Base-by-base conservation (phyloP, 176 grass and related monocot genomes). In the Alopecurus myosuroides region DNA sequence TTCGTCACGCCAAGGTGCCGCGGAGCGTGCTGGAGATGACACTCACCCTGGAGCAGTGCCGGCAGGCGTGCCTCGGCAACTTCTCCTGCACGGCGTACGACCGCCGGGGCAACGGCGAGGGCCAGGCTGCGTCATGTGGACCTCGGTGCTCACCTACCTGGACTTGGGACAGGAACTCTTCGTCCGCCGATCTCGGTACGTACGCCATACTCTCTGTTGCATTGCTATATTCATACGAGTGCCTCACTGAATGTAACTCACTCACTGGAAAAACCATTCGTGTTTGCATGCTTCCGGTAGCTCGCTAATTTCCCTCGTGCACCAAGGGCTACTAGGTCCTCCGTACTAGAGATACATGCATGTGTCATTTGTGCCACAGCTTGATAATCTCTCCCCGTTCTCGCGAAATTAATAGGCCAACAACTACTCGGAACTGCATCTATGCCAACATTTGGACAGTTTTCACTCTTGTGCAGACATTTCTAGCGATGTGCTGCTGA, bases 81-180 rank as follows among this genome's bases (percentile, higher is more conserved):
- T 94, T 89, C 75, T 89, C 89, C 22, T 92, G 92, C 81, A 85
- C 81, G 46, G 89, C 92, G 3, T 94, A 92, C 63, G 89, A 70
- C 28, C 70, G 70, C n/a, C 69, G 73, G 20, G 77, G 40, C 51
- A 46, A 20, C 4, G 77, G 79, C 9, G 42, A 9, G 1, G n/a
- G n/a, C n/a, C n/a, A n/a, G 92, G 89, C 0, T 94, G 89, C 81
- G 82, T 94, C 51, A 88, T 81, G 79, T 94, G 92, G 92, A 79
- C 31, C 13, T 26, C 84, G 6, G 89, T 63, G 19, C 78, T 92
- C 73, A 70, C 78, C 23, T 88, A 88, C 81, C 73, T 70, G 25
- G 78, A 83, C 33, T 81, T 86, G 15, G 89, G 92, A 1, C 89
- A 94, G 85, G 89, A 83, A 19, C 82, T 94, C 37, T 89, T 82